Conservation (phyloP, 495 filamentous ascomycete species). For the Saxophila tyrrhenica region DNA sequence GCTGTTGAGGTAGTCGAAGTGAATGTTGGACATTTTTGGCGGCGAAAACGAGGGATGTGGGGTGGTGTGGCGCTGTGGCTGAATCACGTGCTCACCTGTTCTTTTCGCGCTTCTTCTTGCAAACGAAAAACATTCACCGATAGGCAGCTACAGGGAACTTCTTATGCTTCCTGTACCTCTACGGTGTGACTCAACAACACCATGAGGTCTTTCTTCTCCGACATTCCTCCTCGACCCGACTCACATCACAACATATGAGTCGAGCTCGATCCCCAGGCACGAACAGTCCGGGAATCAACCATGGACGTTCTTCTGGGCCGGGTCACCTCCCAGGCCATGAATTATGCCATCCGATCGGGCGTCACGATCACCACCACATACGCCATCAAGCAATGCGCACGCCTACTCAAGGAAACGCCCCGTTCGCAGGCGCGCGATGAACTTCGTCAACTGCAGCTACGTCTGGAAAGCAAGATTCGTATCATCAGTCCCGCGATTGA, state of each 20-base stretch:
- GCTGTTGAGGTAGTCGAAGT: background rate
- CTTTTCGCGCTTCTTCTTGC: background rate
- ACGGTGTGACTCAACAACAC: background rate
- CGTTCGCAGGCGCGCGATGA: slow-evolving; percentile 60
- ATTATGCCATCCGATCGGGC: slow-evolving; percentile 83
- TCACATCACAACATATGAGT: background rate
- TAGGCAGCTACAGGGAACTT: background rate
- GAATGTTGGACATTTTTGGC: background rate
- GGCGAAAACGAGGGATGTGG: background rate
- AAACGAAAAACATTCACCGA: background rate
- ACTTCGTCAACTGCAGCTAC: slow-evolving; percentile 57
- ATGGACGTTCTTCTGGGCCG: slow-evolving; percentile 73
- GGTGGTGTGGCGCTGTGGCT: background rate
- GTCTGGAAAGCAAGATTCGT: slow-evolving; percentile 74
- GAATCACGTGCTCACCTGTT: background rate
- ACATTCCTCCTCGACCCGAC: background rate
- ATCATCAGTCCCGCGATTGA: slow-evolving; percentile 89
- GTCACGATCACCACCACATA: slow-evolving; percentile 78
- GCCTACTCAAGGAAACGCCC: slow-evolving; percentile 58
- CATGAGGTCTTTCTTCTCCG: background rate
- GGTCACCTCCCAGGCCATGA: slow-evolving; percentile 77
- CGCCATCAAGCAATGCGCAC: slow-evolving; percentile 69
- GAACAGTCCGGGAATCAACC: slow-evolving; percentile 15
- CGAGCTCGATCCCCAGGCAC: background rate
- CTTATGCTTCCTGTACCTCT: background rate